A percentile compares a stretch with the other conserved stretches of the same genome.
Conservation (phyloP, 345 rosid genomes). For the Leavenworthia alabamica region DNA sequence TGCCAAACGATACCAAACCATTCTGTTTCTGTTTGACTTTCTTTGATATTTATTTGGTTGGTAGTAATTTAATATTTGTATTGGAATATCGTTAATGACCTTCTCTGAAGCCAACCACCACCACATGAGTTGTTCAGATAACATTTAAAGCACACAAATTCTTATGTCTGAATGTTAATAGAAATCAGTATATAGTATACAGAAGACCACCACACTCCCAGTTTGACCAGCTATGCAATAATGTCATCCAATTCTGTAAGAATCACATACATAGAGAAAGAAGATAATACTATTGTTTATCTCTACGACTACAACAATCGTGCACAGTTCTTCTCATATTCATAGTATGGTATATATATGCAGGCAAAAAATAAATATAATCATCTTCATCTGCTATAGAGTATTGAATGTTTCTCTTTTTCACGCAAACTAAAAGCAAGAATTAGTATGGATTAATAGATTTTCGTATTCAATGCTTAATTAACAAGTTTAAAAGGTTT, state of each 20-base stretch:
- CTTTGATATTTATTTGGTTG: neutral
- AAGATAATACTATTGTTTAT: too few relatives aligned
- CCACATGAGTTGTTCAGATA: slow-evolving; percentile 5
- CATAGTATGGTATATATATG: neutral
- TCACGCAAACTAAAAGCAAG: slow-evolving; percentile 23
- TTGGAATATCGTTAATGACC: slow-evolving; percentile 16
- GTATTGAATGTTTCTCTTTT: slow-evolving; percentile 11
- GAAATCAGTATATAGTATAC: slow-evolving; percentile 9
- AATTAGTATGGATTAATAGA: neutral
- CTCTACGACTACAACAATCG: neutral
- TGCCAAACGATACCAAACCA: slow-evolving; percentile 11
- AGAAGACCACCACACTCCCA: slow-evolving; percentile 5
- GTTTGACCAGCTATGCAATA: slow-evolving; percentile 15
- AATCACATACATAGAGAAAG: neutral
- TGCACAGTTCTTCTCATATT: neutral
- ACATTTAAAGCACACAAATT: slow-evolving; percentile 15
- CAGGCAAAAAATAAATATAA: neutral
- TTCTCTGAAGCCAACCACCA: slow-evolving; percentile 27
- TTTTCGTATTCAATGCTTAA: slow-evolving; percentile 17
- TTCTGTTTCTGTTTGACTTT: neutral
- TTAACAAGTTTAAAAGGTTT: slow-evolving; percentile 16
- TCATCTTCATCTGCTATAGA: neutral
- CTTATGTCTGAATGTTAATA: neutral
- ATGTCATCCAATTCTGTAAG: neutral
- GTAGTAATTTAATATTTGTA: slow-evolving; percentile 17